Evolutionary conservation across 2,329 filamentous ascomycete genomes (phyloP).

Genomic region (Aureobasidium sp.): DNA sequence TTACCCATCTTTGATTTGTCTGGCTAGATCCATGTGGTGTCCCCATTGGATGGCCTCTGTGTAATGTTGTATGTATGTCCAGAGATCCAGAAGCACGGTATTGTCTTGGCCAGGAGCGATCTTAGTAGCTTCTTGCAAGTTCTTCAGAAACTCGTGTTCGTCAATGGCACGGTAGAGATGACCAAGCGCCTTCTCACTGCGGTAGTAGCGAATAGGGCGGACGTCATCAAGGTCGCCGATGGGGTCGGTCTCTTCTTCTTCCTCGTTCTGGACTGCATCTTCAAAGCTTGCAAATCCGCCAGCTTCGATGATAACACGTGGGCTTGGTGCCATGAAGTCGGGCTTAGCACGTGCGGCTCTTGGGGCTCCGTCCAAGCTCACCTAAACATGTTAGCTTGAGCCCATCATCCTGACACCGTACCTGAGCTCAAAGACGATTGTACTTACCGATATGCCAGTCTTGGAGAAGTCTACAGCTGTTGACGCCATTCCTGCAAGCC

Average conservation of each 20-base stretch:
- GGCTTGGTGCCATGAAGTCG: slow-evolving; percentile 49
- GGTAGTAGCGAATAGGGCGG: slow-evolving; percentile 51
- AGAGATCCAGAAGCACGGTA: slow-evolving; percentile 29
- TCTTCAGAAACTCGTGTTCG: slow-evolving; percentile 58
- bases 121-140: slow-evolving; percentile 30
- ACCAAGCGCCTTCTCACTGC: slow-evolving; percentile 62
- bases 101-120: not conserved
- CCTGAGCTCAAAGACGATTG: not conserved
- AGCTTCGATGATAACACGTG: slow-evolving; percentile 36
- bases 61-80: slow-evolving; percentile 34
- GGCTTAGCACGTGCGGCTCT: slow-evolving; percentile 35
- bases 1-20: slow-evolving; percentile 43
- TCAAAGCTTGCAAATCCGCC: slow-evolving; percentile 24
- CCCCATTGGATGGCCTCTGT: slow-evolving; percentile 31
- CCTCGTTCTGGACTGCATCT: slow-evolving; percentile 35
- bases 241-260: slow-evolving; percentile 26
- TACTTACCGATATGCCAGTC: slow-evolving; percentile 53
- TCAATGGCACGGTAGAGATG: slow-evolving; percentile 65
- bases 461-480: slow-evolving; percentile 35
- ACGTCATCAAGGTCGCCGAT: slow-evolving; percentile 27
- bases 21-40: slow-evolving; percentile 33
- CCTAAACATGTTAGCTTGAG: slow-evolving; percentile 27
- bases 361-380: slow-evolving; percentile 42
- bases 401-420: too few species aligned
- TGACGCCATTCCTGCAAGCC: slow-evolving; percentile 34